Percentiles rank a stretch among this genome's conserved stretches.
phyloP scores from a whole-genome alignment of 1,284 basidiomycete species.

The Rhodotorula sp. region DNA sequence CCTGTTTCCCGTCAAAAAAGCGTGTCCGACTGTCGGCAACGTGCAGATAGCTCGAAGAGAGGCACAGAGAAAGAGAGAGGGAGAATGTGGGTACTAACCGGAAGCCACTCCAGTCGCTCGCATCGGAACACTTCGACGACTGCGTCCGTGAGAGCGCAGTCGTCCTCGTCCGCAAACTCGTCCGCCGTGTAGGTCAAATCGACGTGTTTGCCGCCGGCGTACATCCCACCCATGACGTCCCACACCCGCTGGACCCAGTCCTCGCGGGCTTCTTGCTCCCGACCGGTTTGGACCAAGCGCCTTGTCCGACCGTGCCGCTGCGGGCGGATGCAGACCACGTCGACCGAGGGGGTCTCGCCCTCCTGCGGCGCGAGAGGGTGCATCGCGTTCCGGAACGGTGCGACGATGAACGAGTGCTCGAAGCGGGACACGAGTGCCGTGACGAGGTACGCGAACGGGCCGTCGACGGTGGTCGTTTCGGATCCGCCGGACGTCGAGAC shows the following conservation, averaged over 20 bases:
- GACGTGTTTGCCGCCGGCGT: slow-evolving; percentile 70
- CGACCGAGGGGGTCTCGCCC: slow-evolving; percentile 57
- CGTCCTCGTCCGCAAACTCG: slow-evolving; percentile 68
- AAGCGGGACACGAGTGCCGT: slow-evolving; percentile 78
- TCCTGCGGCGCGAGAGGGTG: slow-evolving; percentile 47
- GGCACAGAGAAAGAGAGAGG: no score
- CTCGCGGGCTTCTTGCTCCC: slow-evolving; percentile 39
- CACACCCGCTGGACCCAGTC: slow-evolving; percentile 47
- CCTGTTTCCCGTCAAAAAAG: not conserved
- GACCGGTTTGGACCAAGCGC: slow-evolving; percentile 54
- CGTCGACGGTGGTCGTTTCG: slow-evolving; percentile 53
- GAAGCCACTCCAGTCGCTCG: slow-evolving; percentile 78
- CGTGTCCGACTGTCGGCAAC: not conserved
- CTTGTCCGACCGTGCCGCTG: slow-evolving; percentile 59
- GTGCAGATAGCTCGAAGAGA: not conserved
- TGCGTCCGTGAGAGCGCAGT: slow-evolving; percentile 40
- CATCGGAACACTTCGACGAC: slow-evolving; percentile 81
- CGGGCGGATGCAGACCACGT: slow-evolving; percentile 81
- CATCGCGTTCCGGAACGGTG: slow-evolving; percentile 58
- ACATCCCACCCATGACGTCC: slow-evolving; percentile 64
- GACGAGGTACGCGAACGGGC: slow-evolving; percentile 81
- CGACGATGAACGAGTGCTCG: slow-evolving; percentile 74
- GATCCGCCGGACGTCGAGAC: slow-evolving; percentile 19
- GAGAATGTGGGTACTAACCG: slow-evolving; percentile 57
- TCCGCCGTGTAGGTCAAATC: slow-evolving; percentile 59